Evolutionary conservation across 352 stramenopile genomes (phyloP).

Genomic region (Pythium biforme): DNA sequence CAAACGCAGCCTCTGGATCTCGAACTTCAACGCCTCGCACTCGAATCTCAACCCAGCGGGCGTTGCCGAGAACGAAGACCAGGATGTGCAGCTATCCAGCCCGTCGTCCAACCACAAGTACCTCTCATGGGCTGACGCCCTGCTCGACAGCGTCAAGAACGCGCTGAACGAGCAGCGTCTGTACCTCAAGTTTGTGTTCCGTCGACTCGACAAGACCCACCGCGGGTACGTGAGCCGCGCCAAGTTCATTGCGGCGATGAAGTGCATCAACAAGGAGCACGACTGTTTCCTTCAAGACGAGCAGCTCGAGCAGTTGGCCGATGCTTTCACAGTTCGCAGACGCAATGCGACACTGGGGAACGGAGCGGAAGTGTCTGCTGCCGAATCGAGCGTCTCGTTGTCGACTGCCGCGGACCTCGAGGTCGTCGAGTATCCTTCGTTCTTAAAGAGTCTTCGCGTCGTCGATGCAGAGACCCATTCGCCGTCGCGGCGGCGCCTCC

Average conservation of each 20-base stretch:
- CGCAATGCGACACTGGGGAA: neutral
- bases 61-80: slow-evolving; percentile 27
- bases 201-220: slow-evolving; percentile 68
- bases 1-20: slow-evolving; percentile 58
- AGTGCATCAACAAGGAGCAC: slow-evolving; percentile 73
- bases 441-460: slow-evolving; percentile 69
- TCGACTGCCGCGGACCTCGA: slow-evolving; percentile 5
- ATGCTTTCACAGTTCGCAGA: slow-evolving; percentile 47
- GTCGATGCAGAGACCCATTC: slow-evolving; percentile 44
- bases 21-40: slow-evolving; percentile 56
- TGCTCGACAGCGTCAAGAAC: slow-evolving; percentile 73
- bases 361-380: neutral
- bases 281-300: slow-evolving; percentile 51
- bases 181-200: slow-evolving; percentile 82
- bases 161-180: slow-evolving; percentile 74
- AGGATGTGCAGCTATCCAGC: slow-evolving; percentile 34
- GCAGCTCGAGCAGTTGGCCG: slow-evolving; percentile 67
- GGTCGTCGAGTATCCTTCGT: slow-evolving; percentile 62
- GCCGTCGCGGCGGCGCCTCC: slow-evolving; percentile 24
- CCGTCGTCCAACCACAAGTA: slow-evolving; percentile 32
- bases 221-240: slow-evolving; percentile 57
- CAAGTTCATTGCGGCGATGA: slow-evolving; percentile 76
- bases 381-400: neutral
- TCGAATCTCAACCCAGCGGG: slow-evolving; percentile 37
- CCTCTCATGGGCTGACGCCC: slow-evolving; percentile 59